Evolutionary conservation across 108 stramenopile species (phyloP), one percentile per base, ranked within the genome.

Genomic region (Discostella stelligeroides): DNA sequence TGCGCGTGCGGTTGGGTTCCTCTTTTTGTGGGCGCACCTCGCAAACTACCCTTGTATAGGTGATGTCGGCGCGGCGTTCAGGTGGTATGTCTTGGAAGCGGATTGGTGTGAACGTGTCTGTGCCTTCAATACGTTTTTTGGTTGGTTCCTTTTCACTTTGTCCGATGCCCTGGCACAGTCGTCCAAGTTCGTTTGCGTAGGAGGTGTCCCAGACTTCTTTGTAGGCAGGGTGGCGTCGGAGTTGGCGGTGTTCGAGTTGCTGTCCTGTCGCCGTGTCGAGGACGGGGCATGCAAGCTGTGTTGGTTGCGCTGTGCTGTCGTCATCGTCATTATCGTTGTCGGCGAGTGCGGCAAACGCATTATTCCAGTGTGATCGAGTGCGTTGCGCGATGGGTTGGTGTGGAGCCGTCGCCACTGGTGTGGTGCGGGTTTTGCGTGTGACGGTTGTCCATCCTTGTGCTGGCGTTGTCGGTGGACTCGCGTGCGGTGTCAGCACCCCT

Each of bases 21-120:
- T 25, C 66, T 39, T 82, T 79, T 39, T 65, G 42, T 6, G 84
- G 84, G 45, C 68, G 34, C 1, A 60, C 41, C 24, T 63, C 45
- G 27, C 62, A 63, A 17, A 63, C 62, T 1, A 63, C 43, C 10
- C 24, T 46, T 40, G 41, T 54, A 10, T 54, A 28, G 28, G 27
- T 28, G 53, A 54, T 54, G 8, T 29, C 53, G 13, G 18, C 11
- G 7, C 25, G 53, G 27, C 28, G 7, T 24, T 54, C 8, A 27
- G 15, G 6, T 0, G 53, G 53, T 0, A 54, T 54, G 53, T 54
- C 53, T 54, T 25, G 8, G 28, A n/a, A 38, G 56, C 15, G 1
- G n/a, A 38, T 57, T 24, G 37, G 34, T 4, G n/a, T 40, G 57
- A 58, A 58, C 17, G 57, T 58, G 37, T 58, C 21, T 3, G 57